These are phyloP conservation scores for Peronospora belbahrii DNA, from an alignment of 352 stramenopile genomes.

Conservation along the genomic window DNA sequence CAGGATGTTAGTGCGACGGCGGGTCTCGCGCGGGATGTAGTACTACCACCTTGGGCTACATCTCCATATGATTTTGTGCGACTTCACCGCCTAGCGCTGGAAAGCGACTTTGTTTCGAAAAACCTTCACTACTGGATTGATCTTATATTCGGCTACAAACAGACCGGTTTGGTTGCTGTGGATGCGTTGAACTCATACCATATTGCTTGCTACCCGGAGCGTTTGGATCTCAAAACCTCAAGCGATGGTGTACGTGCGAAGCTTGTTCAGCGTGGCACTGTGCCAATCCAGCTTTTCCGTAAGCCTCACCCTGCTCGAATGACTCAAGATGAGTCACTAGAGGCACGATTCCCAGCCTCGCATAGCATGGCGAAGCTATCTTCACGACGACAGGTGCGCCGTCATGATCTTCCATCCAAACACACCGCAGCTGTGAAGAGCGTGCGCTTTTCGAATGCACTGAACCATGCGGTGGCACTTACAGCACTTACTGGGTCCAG, in stretches of 20 bases:
- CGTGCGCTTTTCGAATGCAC: slow-evolving; percentile 72
- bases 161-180: slow-evolving; percentile 83
- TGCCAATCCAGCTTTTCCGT: slow-evolving; percentile 73
- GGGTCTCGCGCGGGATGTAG: slow-evolving; percentile 77
- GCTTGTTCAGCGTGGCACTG: slow-evolving; percentile 63
- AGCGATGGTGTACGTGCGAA: slow-evolving; percentile 51
- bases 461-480: slow-evolving; percentile 52
- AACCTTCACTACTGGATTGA: slow-evolving; percentile 99
- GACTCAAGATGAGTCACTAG: slow-evolving; percentile 69
- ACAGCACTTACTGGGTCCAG: slow-evolving; percentile 32
- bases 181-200: slow-evolving; percentile 92
- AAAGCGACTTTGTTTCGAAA: slow-evolving; percentile 96
- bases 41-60: slow-evolving; percentile 93
- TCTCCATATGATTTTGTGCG: slow-evolving; percentile 94
- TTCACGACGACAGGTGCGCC: slow-evolving; percentile 71
- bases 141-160: slow-evolving; percentile 98
- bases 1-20: slow-evolving; percentile 29
- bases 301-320: slow-evolving; percentile 63
- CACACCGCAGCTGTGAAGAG: slow-evolving; percentile 57
- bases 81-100: slow-evolving; percentile 92
- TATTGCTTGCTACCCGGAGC: slow-evolving; percentile 70
- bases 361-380: slow-evolving; percentile 67
- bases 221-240: slow-evolving; percentile 55
- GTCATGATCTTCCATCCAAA: slow-evolving; percentile 68
- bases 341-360: slow-evolving; percentile 61